Base-by-base conservation (phyloP, 1,284 basidiomycete species). In the Cryptococcus sp. region DNA sequence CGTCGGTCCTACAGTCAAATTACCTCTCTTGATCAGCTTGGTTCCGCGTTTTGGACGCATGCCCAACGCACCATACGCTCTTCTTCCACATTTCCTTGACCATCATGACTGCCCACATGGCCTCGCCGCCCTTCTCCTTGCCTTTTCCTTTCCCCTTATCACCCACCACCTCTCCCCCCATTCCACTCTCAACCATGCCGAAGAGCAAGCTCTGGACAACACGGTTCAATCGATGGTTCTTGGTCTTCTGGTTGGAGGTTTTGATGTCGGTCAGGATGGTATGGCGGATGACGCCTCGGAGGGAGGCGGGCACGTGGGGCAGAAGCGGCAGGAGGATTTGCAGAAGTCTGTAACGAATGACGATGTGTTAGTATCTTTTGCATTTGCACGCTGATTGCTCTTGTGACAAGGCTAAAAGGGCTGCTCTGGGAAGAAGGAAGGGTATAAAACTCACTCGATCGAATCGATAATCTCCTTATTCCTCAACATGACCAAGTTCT, bases 171-270 rank as follows among this genome's bases (percentile, higher is more conserved):
- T 91, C 87, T 10, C 82, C 87, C 46, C 87, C 85, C 87, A 95
- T 83, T 15, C 92, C 93, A 39, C 87, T 85, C 77, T 98, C 93
- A 7, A 99, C 88, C 90, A 99, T 98, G 52, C 86, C 85, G 75
- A 99, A 99, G 30, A 99, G 83, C 83, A 99, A 89, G 10, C 93
- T 90, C 77, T 99, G 96, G 0, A 99, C 93, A 20, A 93, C 90
- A 42, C 92, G 86, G 75, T 99, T 99, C 30, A 99, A 86, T 70
- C 94, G 93, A 81, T 97, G 93, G 71, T 98, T 96, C 77, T 92
- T 93, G 42, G 88, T 83, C 58, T 87, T 88, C 42, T 86, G 80
- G 74, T 99, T 99, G 43, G 95, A 93, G 4, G 88, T 90, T 69
- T 89, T 88, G 66, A 99, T 90, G 68, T 99, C 95, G 17, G 90